Conservation (phyloP, 768 basidiomycete species). For the Tylopilus intermedius region DNA sequence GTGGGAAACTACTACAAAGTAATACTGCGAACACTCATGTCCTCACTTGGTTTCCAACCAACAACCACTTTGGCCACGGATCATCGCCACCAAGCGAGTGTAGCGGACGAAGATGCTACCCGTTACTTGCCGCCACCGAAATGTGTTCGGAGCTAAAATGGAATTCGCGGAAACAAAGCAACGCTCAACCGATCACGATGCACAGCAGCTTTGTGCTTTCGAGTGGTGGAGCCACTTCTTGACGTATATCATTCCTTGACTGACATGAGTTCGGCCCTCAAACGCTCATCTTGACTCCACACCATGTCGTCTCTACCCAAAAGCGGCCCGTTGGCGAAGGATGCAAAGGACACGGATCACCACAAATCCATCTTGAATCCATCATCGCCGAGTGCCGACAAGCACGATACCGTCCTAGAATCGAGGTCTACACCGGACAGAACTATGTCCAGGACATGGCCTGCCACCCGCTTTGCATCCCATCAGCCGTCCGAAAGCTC, state of each 20-base stretch:
- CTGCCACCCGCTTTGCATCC: constrained; percentile 3
- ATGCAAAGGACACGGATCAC: too few relatives aligned
- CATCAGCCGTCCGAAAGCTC: constrained; percentile 3
- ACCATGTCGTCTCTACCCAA: constrained; percentile 6
- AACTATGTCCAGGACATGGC: neutral
- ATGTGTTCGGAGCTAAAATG: neutral
- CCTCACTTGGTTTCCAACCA: neutral
- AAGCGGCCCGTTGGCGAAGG: neutral
- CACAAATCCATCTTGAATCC: neutral
- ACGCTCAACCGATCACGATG: neutral
- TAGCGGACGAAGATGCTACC: too few relatives aligned
- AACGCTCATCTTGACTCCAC: constrained; percentile 2
- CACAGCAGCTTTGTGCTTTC: constrained; percentile 16
- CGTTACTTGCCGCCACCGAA: too few relatives aligned
- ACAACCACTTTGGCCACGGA: too few relatives aligned
- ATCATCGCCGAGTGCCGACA: neutral
- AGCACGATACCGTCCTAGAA: neutral
- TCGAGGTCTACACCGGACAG: neutral
- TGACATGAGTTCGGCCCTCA: neutral
- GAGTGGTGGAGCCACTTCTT: constrained; percentile 8
- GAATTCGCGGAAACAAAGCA: constrained; percentile 12
- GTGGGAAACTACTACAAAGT: too few relatives aligned
- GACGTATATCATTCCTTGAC: neutral
- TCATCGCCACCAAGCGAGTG: too few relatives aligned
- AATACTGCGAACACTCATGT: too few relatives aligned